Conservation (phyloP, 2,329 filamentous ascomycete genomes). For the Paraphaeosphaeria minitans region DNA sequence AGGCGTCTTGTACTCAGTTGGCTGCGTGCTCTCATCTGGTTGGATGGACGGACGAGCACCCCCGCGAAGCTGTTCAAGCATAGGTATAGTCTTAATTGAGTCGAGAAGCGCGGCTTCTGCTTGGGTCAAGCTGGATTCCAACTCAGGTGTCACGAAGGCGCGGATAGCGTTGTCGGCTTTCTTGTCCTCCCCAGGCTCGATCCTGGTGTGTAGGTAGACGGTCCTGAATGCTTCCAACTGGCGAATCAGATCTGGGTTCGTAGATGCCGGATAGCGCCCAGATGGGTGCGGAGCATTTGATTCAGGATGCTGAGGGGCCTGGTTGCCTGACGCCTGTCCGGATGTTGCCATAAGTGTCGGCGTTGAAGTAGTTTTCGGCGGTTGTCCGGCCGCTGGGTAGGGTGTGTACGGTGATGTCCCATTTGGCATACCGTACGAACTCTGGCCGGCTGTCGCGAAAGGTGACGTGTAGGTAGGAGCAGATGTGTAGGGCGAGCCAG, state of each 20-base stretch:
- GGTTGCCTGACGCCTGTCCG: conserved; percentile 13
- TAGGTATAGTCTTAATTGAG: conserved; percentile 31
- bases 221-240: conserved; percentile 43
- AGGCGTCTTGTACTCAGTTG: not conserved
- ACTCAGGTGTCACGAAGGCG: conserved; percentile 35
- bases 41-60: not conserved
- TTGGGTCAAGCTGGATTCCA: conserved; percentile 28
- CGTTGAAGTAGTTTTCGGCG: conserved; percentile 20
- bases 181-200: conserved; percentile 30
- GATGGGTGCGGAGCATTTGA: conserved; percentile 26
- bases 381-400: conserved; percentile 30
- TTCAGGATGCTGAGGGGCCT: conserved; percentile 13
- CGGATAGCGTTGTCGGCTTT: conserved; percentile 44
- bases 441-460: conserved; percentile 35
- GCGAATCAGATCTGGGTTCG: conserved; percentile 34
- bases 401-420: conserved; percentile 32
- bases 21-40: conserved; percentile 5
- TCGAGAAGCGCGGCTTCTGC: conserved; percentile 30
- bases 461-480: conserved; percentile 36
- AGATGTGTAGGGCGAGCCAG: conserved; percentile 25
- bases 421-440: conserved; percentile 34
- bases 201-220: conserved; percentile 33
- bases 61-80: conserved; percentile 10
- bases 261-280: conserved; percentile 37
- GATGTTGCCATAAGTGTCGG: conserved; percentile 18